Base-by-base conservation (phyloP, 2,329 filamentous ascomycete genomes). In the Trichophyton mentagrophytes region DNA sequence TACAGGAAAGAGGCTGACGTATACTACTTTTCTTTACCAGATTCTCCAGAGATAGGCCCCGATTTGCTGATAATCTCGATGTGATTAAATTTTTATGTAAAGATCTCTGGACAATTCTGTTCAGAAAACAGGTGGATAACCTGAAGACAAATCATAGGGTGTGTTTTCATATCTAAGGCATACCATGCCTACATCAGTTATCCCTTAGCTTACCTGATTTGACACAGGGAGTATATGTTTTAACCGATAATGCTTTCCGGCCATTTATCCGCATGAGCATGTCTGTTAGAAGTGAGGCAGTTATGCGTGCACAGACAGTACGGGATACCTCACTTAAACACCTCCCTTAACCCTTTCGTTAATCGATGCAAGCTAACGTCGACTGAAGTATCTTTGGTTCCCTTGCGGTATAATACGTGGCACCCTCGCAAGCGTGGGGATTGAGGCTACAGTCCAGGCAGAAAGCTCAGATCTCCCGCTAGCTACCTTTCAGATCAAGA, bases 1-100 rank as follows among this genome's bases (percentile, higher is more conserved):
- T 3, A 36, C 11, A 13, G 33, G 33, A 36, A 13, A 15, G 17
- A 30, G 9, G 49, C 49, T 53, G 49, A 53, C 49, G 8, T 22
- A 15, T 27, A 4, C 27, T 25, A n/a, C 1, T 30, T 27, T 15
- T 11, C 5, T 30, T 47, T 49, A 40, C 58, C 58, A 76, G 74
- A 59, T 76, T 76, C 61, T 73, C 74, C 27, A 70, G 72, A 70
- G 88, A 95, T 72, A 82, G 90, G 58, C 90, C 92, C 46, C 88
- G 90, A 57, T 95, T 96, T 71, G 89, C 87, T 64, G 90, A 96
- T 68, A 91, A 91, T 3, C 83, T 99, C 47, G 93, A 97, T 71
- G 88, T 91, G 57, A 99, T 99, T 72, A 99, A 99, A 73, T 97
- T 99, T 70, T 80, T 99, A 57, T 99, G 93, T 82, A 99, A 99